These are phyloP conservation scores for Yarrowia sp. DNA, from an alignment of 805 yeast species.

Conservation along the genomic window DNA sequence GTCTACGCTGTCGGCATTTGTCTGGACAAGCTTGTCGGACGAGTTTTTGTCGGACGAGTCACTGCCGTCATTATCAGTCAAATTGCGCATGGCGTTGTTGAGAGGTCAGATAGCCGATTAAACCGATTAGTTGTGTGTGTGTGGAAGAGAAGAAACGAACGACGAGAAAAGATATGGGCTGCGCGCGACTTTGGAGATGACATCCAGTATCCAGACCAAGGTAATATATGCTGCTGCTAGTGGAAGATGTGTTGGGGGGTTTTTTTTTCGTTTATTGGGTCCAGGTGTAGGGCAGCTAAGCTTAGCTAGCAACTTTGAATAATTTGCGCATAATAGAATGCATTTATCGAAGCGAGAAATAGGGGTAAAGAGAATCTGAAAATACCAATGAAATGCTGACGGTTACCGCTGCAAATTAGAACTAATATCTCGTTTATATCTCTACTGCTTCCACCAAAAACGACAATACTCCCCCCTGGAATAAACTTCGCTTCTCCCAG, in stretches of 20 bases:
- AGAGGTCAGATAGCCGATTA: neutral
- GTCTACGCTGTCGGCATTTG: neutral
- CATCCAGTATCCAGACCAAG: neutral
- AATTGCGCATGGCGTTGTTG: neutral
- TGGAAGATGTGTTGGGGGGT: neutral
- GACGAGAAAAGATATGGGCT: neutral
- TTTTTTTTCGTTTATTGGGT: no score
- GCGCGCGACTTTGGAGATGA: neutral
- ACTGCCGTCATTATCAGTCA: neutral
- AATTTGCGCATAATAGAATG: conserved; percentile 6
- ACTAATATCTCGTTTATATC: neutral
- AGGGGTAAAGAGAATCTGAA: neutral
- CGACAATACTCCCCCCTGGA: neutral
- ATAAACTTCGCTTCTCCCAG: conserved; percentile 11
- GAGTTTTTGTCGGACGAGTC: conserved; percentile 2
- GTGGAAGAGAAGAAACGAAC: neutral
- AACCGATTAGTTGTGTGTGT: neutral
- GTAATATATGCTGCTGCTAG: conserved; percentile 1
- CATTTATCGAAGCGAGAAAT: no score
- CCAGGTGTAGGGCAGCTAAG: neutral
- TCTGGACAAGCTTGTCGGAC: neutral
- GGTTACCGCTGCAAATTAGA: neutral
- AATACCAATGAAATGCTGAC: no score
- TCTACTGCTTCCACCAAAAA: no score
- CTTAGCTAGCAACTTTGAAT: conserved; percentile 20